These are phyloP conservation scores for Recurvomyces mirabilis DNA, from an alignment of 495 filamentous ascomycete genomes.

Conservation along the genomic window DNA sequence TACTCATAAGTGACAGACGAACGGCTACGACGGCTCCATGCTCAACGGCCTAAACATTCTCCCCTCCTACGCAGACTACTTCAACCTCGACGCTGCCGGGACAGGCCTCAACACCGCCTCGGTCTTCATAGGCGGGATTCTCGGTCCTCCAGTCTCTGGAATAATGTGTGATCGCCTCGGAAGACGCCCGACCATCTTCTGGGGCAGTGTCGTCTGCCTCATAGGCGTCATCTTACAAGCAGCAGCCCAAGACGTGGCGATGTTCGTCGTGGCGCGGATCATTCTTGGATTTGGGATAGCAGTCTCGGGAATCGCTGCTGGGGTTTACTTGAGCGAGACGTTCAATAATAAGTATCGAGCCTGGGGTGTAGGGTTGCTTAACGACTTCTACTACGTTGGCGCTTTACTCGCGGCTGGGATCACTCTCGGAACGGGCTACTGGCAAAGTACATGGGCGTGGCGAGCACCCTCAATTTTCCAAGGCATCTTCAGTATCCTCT, in stretches of 20 bases:
- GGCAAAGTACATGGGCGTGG: constrained; percentile 43
- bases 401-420: constrained; percentile 41
- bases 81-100: constrained; percentile 35
- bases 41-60: constrained; percentile 42
- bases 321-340: constrained; percentile 35
- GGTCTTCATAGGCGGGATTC: constrained; percentile 36
- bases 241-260: constrained; percentile 38
- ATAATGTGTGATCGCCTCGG: constrained; percentile 34
- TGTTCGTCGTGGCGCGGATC: constrained; percentile 37
- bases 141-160: constrained; percentile 33
- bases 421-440: constrained; percentile 40
- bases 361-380: constrained; percentile 39
- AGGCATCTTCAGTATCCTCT: constrained; percentile 41
- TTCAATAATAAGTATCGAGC: constrained; percentile 36
- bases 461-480: constrained; percentile 45
- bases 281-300: constrained; percentile 36
- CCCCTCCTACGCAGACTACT: constrained; percentile 39
- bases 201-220: constrained; percentile 34
- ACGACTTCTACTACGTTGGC: constrained; percentile 43
- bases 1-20: constrained; percentile 19
- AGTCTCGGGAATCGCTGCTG: constrained; percentile 32
- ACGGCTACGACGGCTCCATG: constrained; percentile 39
- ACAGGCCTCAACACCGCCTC: constrained; percentile 38
- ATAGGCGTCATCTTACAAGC: constrained; percentile 39
- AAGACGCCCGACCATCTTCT: constrained; percentile 37